phyloP scores from a whole-genome alignment of 345 rosid species.

The Acer saccharum region DNA sequence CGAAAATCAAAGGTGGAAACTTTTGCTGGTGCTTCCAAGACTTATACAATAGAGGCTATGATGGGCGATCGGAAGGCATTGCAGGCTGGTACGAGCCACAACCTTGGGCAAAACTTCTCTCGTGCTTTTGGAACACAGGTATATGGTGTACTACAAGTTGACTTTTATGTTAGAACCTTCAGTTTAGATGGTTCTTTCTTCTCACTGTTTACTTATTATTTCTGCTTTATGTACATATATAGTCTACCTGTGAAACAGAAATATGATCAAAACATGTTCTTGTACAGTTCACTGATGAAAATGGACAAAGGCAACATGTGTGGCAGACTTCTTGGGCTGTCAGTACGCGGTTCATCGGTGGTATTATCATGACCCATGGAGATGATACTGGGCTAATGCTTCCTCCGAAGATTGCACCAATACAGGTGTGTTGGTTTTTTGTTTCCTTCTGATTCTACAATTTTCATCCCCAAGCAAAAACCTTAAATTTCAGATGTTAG shows the following conservation, averaged over 20 bases:
- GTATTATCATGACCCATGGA: slow-evolving; percentile 96
- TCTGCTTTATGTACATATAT: neutral
- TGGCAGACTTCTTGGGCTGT: slow-evolving; percentile 99
- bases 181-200: slow-evolving; percentile 1
- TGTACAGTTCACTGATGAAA: slow-evolving; percentile 87
- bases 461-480: neutral
- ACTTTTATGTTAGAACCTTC: neutral
- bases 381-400: slow-evolving; percentile 95
- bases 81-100: slow-evolving; percentile 96
- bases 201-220: neutral
- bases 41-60: slow-evolving; percentile 98
- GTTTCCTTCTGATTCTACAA: neutral
- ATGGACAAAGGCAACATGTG: slow-evolving; percentile 87
- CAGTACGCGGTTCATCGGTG: slow-evolving; percentile 95
- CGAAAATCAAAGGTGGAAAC: slow-evolving; percentile 85
- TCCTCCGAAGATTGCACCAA: slow-evolving; percentile 88
- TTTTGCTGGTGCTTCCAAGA: slow-evolving; percentile 90
- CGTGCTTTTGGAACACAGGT: slow-evolving; percentile 90
- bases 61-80: slow-evolving; percentile 97
- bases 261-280: slow-evolving; percentile 13
- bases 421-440: slow-evolving; percentile 52
- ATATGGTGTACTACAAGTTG: slow-evolving; percentile 7
- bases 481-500: neutral
- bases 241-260: neutral
- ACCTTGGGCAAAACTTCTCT: slow-evolving; percentile 91